Conservation (phyloP, 2,329 filamentous ascomycete species). For the Triangularia setosa region DNA sequence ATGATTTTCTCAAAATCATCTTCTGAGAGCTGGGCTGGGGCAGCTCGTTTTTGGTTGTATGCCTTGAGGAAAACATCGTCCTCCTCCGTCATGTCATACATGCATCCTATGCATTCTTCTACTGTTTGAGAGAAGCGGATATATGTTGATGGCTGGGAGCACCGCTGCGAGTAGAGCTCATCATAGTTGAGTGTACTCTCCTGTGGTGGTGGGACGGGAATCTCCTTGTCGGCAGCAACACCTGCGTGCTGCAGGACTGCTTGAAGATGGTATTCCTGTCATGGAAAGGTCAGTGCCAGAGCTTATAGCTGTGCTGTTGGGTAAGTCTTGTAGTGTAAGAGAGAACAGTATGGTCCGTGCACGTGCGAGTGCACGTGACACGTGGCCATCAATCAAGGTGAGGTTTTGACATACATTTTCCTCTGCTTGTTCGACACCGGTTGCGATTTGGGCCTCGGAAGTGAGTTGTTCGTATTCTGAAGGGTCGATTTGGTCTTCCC, state of each 20-base stretch:
- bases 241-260: conserved; percentile 62
- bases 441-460: conserved; percentile 82
- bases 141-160: conserved; percentile 84
- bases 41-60: conserved; percentile 73
- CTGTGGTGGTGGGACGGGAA: conserved; percentile 62
- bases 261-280: conserved; percentile 91
- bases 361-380: conserved; percentile 50
- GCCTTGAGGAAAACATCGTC: conserved; percentile 81
- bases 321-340: neutral
- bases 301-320: neutral
- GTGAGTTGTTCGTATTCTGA: conserved; percentile 82
- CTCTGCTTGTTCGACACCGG: conserved; percentile 93
- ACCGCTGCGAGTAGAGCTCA: conserved; percentile 74
- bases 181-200: conserved; percentile 77
- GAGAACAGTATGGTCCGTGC: conserved; percentile 24
- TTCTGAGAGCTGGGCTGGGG: conserved; percentile 67
- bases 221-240: conserved; percentile 56
- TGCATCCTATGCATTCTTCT: conserved; percentile 85
- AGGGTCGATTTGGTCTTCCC: conserved; percentile 86
- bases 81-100: conserved; percentile 92
- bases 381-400: conserved; percentile 23
- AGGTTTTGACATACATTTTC: conserved; percentile 75
- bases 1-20: conserved; percentile 92
- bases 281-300: conserved; percentile 30
- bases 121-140: conserved; percentile 98